Conservation (phyloP, 192 early-diverging fungal species). For the Spizellomyces sp. region DNA sequence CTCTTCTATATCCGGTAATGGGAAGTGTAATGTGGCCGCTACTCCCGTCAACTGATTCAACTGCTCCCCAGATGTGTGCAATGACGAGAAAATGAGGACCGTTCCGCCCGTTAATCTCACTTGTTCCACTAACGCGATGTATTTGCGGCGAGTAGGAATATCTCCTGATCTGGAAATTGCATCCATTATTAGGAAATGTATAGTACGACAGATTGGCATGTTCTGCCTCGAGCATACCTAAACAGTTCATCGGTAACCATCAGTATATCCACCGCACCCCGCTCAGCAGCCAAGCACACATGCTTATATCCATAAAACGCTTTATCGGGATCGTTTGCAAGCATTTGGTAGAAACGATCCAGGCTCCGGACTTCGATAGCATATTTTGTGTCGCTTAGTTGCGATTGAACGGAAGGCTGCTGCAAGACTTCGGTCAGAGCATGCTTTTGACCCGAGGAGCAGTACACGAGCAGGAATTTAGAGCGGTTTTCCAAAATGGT, state of each 20-base stretch:
- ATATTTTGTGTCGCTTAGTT: slow-evolving; percentile 90
- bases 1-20: slow-evolving; percentile 69
- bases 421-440: slow-evolving; percentile 92
- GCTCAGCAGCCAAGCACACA: slow-evolving; percentile 80
- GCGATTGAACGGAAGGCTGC: slow-evolving; percentile 75
- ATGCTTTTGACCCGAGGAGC: slow-evolving; percentile 95
- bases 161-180: slow-evolving; percentile 69
- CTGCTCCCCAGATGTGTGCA: slow-evolving; percentile 96
- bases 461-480: slow-evolving; percentile 90
- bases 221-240: slow-evolving; percentile 42
- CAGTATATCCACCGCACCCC: slow-evolving; percentile 84
- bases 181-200: slow-evolving; percentile 9
- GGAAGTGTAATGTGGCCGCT: slow-evolving; percentile 90
- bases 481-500: slow-evolving; percentile 76
- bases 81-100: slow-evolving; percentile 85
- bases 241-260: slow-evolving; percentile 94
- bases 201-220: not conserved
- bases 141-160: slow-evolving; percentile 78
- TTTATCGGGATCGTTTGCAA: slow-evolving; percentile 83
- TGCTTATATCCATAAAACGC: slow-evolving; percentile 94
- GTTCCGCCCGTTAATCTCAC: slow-evolving; percentile 74
- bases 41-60: slow-evolving; percentile 93
- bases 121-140: slow-evolving; percentile 84
- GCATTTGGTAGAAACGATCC: slow-evolving; percentile 86
- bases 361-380: slow-evolving; percentile 80